Percentiles rank a stretch among this genome's conserved stretches.
Evolutionary conservation across 345 rosid genomes (phyloP).

Genomic region (Salix dunnii): DNA sequence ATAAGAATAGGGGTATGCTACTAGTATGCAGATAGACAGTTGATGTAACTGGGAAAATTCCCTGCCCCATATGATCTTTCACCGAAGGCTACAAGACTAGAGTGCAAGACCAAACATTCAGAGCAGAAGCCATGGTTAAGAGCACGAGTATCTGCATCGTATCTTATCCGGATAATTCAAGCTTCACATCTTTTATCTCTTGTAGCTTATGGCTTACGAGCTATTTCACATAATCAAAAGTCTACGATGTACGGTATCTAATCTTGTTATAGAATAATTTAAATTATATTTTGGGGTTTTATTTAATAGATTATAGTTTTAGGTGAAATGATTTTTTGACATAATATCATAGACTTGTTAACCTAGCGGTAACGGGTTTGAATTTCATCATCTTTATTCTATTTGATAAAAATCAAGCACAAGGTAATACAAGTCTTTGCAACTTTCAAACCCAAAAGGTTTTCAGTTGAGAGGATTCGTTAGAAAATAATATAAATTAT

Average conservation of each 20-base stretch:
- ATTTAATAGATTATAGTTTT: no score
- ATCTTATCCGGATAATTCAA: conserved; percentile 15
- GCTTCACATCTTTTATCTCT: conserved; percentile 6
- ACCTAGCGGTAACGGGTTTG: no score
- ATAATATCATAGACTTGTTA: no score
- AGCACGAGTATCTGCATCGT: not conserved
- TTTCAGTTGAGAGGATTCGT: no score
- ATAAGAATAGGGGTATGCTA: not conserved
- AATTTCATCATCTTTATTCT: no score
- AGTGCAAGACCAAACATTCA: not conserved
- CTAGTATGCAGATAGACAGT: not conserved
- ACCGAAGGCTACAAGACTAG: not conserved
- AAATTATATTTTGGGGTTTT: no score
- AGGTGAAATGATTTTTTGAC: no score
- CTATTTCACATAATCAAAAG: not conserved
- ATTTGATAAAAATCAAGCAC: no score
- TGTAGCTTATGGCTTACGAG: not conserved
- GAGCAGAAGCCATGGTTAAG: not conserved
- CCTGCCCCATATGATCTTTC: not conserved
- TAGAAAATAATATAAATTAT: no score
- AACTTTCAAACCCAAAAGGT: no score
- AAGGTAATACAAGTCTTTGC: no score
- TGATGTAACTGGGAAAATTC: not conserved
- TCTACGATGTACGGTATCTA: not conserved
- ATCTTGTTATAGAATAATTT: not conserved